These are phyloP conservation scores for Wickerhamiella kazuoi DNA, from an alignment of 805 yeast genomes.

Conservation along the genomic window DNA sequence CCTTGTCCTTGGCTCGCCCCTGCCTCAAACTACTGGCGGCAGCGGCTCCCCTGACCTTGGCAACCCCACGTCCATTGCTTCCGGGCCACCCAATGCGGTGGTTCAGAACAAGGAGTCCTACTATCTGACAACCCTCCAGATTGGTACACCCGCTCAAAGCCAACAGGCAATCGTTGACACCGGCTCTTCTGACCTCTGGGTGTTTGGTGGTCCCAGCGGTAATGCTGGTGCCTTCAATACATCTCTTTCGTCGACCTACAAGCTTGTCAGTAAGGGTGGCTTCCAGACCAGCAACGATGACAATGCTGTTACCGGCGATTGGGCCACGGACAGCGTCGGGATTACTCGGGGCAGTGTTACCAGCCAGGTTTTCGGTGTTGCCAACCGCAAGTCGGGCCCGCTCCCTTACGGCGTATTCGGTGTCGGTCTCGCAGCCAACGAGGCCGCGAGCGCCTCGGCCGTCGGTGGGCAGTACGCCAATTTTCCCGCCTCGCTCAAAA, in stretches of 20 bases:
- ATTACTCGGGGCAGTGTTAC: slow-evolving; percentile 34
- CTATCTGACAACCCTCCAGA: neutral
- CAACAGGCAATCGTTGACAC: neutral
- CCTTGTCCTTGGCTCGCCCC: neutral
- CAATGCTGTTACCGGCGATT: slow-evolving; percentile 28
- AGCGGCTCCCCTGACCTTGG: neutral
- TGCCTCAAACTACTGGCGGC: neutral
- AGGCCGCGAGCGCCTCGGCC: slow-evolving; percentile 14
- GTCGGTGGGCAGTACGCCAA: slow-evolving; percentile 11
- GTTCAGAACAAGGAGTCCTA: neutral
- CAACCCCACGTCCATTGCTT: neutral
- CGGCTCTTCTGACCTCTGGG: neutral
- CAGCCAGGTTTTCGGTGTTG: slow-evolving; percentile 50
- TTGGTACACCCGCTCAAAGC: neutral
- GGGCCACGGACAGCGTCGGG: slow-evolving; percentile 42
- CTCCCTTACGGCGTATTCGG: slow-evolving; percentile 16
- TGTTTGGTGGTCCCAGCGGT: neutral
- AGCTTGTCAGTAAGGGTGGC: slow-evolving; percentile 1
- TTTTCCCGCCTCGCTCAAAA: slow-evolving; percentile 19
- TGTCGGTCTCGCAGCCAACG: slow-evolving; percentile 13
- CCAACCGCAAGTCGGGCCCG: slow-evolving; percentile 40
- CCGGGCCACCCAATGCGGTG: neutral
- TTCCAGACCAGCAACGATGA: slow-evolving; percentile 5
- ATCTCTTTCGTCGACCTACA: slow-evolving; percentile 11
- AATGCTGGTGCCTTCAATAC: slow-evolving; percentile 14